Evolutionary conservation across 768 basidiomycete species (phyloP).

Genomic region (Russula earlei): DNA sequence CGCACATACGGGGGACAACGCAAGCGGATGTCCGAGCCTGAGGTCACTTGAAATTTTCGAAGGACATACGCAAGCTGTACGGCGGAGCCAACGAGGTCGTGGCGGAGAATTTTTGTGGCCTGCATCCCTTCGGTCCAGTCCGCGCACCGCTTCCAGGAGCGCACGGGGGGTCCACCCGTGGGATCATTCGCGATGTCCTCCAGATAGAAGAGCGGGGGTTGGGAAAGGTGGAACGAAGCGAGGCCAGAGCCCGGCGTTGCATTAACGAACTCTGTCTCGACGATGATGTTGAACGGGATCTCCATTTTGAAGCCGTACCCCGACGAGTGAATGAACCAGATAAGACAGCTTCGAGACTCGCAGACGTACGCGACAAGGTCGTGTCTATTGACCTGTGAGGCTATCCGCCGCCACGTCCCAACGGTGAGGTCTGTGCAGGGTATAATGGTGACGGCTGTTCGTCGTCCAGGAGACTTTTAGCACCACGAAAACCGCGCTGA

Average conservation of each 20-base stretch:
- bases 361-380: constrained; percentile 73
- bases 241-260: constrained; percentile 45
- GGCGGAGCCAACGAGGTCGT: constrained; percentile 56
- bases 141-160: constrained; percentile 51
- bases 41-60: constrained; percentile 22
- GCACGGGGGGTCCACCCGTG: constrained; percentile 27
- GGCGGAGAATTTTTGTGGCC: constrained; percentile 51
- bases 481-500: neutral
- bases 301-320: constrained; percentile 83
- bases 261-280: constrained; percentile 47
- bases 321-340: constrained; percentile 70
- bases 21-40: constrained; percentile 15
- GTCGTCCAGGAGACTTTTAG: neutral
- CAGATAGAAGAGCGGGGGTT: constrained; percentile 60
- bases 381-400: constrained; percentile 41
- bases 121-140: constrained; percentile 75
- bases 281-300: constrained; percentile 56
- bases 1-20: constrained; percentile 14
- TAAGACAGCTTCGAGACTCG: constrained; percentile 53
- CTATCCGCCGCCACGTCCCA: constrained; percentile 71
- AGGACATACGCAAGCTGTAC: constrained; percentile 49
- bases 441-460: constrained; percentile 60
- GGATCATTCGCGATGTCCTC: constrained; percentile 35
- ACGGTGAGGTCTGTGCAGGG: constrained; percentile 67
- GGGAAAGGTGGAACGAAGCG: constrained; percentile 55